phyloP scores from a whole-genome alignment of 495 filamentous ascomycete genomes.

The Corynascus novoguineensis region DNA sequence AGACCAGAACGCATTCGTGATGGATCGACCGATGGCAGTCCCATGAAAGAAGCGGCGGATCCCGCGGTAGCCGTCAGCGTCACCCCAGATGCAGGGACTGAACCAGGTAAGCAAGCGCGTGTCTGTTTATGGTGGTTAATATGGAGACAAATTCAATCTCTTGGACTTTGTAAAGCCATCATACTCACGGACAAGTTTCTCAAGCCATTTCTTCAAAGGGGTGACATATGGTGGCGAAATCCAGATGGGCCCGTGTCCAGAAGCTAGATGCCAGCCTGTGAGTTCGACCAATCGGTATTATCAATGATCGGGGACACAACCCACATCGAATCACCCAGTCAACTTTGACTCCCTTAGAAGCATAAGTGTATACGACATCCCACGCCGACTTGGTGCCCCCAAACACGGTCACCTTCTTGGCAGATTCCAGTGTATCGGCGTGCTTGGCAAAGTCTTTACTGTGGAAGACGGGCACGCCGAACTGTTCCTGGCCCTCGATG shows the following conservation, averaged over 20 bases:
- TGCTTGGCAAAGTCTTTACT: slow-evolving; percentile 47
- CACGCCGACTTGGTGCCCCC: slow-evolving; percentile 72
- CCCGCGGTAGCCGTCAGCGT: slow-evolving; percentile 35
- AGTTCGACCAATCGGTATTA: slow-evolving; percentile 2
- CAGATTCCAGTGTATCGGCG: slow-evolving; percentile 28
- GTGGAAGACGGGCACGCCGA: slow-evolving; percentile 57
- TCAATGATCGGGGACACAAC: slow-evolving; percentile 1
- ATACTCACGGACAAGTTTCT: slow-evolving; percentile 54
- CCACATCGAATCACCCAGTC: slow-evolving; percentile 70
- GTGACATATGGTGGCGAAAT: slow-evolving; percentile 56
- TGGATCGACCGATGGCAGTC: slow-evolving; percentile 59
- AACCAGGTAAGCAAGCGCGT: slow-evolving; percentile 42
- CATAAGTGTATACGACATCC: slow-evolving; percentile 69
- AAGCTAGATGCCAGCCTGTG: slow-evolving; percentile 35
- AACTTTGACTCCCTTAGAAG: slow-evolving; percentile 58
- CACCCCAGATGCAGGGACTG: slow-evolving; percentile 43
- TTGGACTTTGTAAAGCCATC: neutral
- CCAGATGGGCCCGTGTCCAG: slow-evolving; percentile 67
- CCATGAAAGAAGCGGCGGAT: slow-evolving; percentile 56
- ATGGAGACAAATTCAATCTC: neutral
- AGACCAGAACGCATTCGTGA: slow-evolving; percentile 65
- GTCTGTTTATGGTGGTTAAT: slow-evolving; percentile 21
- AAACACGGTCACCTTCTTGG: slow-evolving; percentile 52
- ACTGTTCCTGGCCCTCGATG: slow-evolving; percentile 34
- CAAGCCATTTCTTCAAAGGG: slow-evolving; percentile 42